Percentiles rank a stretch among this genome's conserved stretches.
Conservation (phyloP, 31 red algal species). For the Odonthalia washingtoniensis region DNA sequence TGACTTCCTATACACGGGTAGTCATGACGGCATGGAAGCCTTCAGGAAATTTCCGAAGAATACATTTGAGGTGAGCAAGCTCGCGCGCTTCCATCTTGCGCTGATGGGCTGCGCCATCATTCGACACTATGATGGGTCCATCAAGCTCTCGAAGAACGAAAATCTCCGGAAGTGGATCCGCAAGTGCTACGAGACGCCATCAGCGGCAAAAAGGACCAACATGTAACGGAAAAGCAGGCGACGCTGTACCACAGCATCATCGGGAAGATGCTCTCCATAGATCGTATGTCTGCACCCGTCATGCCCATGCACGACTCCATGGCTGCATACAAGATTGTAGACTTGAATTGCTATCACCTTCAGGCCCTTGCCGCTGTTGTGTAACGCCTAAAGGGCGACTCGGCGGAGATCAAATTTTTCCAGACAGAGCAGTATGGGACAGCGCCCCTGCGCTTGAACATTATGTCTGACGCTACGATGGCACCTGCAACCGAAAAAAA, state of each 20-base stretch:
- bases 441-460: background rate
- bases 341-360: background rate
- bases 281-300: background rate
- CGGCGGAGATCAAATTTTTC: background rate
- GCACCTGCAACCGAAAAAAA: background rate
- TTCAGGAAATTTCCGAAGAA: background rate
- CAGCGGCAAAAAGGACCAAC: background rate
- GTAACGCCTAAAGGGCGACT: background rate
- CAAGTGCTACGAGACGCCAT: background rate
- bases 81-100: background rate
- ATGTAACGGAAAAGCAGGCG: background rate
- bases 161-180: background rate
- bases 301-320: background rate
- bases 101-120: background rate
- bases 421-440: background rate
- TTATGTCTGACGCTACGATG: background rate
- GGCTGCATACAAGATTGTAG: background rate
- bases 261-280: background rate
- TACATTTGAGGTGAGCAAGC: background rate
- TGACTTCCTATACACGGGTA: background rate
- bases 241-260: background rate
- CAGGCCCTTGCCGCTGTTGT: background rate
- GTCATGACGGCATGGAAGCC: background rate
- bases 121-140: background rate
- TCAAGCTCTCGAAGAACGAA: background rate